Conservation (phyloP, 495 filamentous ascomycete species). For the Neurospora sp. region DNA sequence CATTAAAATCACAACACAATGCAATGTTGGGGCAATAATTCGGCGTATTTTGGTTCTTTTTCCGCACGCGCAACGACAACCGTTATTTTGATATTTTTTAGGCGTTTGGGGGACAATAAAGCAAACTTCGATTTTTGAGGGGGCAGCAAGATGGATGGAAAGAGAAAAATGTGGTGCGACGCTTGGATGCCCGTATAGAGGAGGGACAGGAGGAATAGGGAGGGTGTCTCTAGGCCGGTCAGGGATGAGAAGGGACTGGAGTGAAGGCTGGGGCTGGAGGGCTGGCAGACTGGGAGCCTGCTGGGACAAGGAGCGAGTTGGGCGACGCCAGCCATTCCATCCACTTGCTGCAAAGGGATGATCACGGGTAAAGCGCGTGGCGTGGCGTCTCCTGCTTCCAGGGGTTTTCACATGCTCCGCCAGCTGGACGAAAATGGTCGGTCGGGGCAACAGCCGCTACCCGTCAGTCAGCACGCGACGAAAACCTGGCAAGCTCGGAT, state of each 20-base stretch:
- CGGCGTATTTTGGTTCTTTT: not conserved
- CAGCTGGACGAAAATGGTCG: not conserved
- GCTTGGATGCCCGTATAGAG: slow-evolving; percentile 5
- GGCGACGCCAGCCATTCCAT: not conserved
- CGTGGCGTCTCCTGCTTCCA: not conserved
- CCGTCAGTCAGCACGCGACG: not conserved
- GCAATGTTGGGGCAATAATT: not conserved
- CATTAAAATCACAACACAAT: not conserved
- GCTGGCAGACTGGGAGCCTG: not conserved
- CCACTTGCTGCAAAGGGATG: not conserved
- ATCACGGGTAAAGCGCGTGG: not conserved
- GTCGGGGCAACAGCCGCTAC: not conserved
- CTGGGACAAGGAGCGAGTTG: not conserved
- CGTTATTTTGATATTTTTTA: not conserved
- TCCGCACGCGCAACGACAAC: not conserved
- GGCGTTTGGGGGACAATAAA: not conserved
- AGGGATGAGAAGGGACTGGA: not conserved
- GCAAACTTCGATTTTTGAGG: not conserved
- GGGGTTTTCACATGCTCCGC: not conserved
- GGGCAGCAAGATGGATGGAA: not conserved
- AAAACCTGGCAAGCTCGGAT: no score
- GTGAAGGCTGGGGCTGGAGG: not conserved
- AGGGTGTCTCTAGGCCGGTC: not conserved
- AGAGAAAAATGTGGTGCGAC: not conserved
- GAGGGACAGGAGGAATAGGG: not conserved